Evolutionary conservation across 352 stramenopile species (phyloP).

Genomic region (Globisporangium rhizosaccharum): DNA sequence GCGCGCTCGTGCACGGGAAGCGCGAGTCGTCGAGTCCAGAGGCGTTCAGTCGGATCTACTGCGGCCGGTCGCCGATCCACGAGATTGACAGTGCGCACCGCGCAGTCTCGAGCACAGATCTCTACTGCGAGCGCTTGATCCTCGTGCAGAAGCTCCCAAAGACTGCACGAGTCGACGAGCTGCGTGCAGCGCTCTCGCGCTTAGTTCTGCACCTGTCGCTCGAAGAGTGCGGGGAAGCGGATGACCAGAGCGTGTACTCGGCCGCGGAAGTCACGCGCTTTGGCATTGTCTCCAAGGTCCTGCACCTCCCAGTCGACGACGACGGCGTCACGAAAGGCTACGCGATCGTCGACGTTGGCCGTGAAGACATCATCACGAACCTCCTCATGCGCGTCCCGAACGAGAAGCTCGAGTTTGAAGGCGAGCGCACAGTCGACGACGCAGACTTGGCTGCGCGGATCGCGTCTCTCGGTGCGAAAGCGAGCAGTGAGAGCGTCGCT

Average conservation of each 20-base stretch:
- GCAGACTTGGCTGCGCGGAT: constrained; percentile 30
- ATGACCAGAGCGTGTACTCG: constrained; percentile 72
- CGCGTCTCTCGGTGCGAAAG: constrained; percentile 6
- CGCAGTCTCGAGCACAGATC: constrained; percentile 24
- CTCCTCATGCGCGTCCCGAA: constrained; percentile 39
- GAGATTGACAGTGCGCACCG: constrained; percentile 42
- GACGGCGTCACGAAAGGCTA: constrained; percentile 46
- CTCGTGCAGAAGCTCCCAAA: constrained; percentile 63
- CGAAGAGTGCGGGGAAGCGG: constrained; percentile 69
- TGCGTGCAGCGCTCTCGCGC: constrained; percentile 38
- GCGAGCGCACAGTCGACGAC: constrained; percentile 39
- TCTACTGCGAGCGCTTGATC: constrained; percentile 46
- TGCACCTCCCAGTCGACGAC: constrained; percentile 51
- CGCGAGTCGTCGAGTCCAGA: constrained; percentile 30
- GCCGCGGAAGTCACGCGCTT: constrained; percentile 55
- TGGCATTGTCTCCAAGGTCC: constrained; percentile 50
- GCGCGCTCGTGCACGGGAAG: constrained; percentile 34
- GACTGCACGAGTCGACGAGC: constrained; percentile 37
- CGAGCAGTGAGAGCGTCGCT: background rate
- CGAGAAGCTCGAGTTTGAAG: constrained; percentile 58
- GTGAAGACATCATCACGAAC: constrained; percentile 53
- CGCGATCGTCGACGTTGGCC: constrained; percentile 61
- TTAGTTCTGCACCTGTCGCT: constrained; percentile 61
- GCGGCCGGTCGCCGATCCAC: constrained; percentile 48
- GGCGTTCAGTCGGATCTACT: constrained; percentile 45